Evolutionary conservation across 805 yeast genomes (phyloP).

Genomic region (Hanseniaspora singularis): DNA sequence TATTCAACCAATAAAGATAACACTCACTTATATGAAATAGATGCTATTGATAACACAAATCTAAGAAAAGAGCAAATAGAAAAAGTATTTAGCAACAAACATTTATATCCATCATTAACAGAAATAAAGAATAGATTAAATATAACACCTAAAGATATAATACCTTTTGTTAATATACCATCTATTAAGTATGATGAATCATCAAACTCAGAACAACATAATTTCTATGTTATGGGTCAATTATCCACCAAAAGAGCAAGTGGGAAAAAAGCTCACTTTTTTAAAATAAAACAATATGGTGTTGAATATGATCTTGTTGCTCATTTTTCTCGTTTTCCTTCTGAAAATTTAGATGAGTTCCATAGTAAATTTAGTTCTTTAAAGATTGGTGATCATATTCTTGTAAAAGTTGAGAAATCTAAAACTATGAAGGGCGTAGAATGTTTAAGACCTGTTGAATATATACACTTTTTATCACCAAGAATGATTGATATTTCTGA

Average conservation of each 20-base stretch:
- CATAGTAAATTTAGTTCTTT: slow-evolving; percentile 4
- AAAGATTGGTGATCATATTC: slow-evolving; percentile 10
- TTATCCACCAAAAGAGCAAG: slow-evolving; percentile 25
- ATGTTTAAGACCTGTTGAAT: slow-evolving; percentile 2
- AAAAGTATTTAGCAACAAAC: background rate
- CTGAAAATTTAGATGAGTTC: background rate
- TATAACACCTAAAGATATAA: background rate
- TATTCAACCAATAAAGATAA: too few species aligned
- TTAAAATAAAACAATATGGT: slow-evolving; percentile 20
- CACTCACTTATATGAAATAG: too few species aligned
- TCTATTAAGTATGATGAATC: too few species aligned
- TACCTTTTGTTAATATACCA: background rate
- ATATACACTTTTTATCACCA: background rate
- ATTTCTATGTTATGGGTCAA: slow-evolving; percentile 22
- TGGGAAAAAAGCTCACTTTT: slow-evolving; percentile 28
- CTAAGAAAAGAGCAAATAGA: background rate
- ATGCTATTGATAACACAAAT: background rate
- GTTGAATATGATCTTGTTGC: slow-evolving; percentile 13
- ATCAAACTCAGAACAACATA: too few species aligned
- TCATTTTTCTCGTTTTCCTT: slow-evolving; percentile 3
- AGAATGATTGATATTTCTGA: slow-evolving; percentile 1
- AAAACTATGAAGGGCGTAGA: slow-evolving; percentile 1
- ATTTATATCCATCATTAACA: slow-evolving; percentile 8
- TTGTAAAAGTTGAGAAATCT: slow-evolving; percentile 1
- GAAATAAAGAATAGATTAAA: background rate